Base-by-base conservation (phyloP, 306 rosid species). In the Parietaria judaica region DNA sequence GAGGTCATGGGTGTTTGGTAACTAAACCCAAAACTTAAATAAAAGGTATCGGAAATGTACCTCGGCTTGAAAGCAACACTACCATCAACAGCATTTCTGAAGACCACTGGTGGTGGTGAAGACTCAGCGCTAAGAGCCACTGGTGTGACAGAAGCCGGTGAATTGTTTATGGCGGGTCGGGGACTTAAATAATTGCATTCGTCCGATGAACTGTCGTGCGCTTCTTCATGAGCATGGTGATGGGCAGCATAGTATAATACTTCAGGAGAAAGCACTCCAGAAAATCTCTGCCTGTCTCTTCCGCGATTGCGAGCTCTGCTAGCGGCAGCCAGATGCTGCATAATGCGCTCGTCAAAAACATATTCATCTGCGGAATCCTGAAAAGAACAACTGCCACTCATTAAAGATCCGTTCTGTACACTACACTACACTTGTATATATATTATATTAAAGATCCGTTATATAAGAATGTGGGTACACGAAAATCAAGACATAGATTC, bases 331-430 rank as follows among this genome's bases (percentile, higher is more conserved):
- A 88, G 81, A 78, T 77, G 92, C 71, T 73, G 91, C 95, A 84
- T 86, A 53, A 83, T 75, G 48, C 72, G 82, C 54, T 82, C 96
- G n/a, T 87, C 88, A 66, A 78, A 62, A 78, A 79, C 87, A 57
- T 80, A 78, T 67, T 87, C 89, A 36, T 81, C 91, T 34, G 96
- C 81, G 43, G 82, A 79, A 52, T 83, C 97, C 97, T 91, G 89
- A 67, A 47, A 64, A 63, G 23, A 63, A 52, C 50, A 63, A 58
- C 36, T 36, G 48, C 66, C 37, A 31, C 47, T 54, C 70, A 23
- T 55, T 7, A 54, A 14, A 17, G 3, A 56, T 61, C 36, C 51
- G 11, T 44, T 54, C 66, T 43, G 39, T 58, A 65, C 58, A 23
- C 41, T 45, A 55, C 56, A 72, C 60, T 58, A 14, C 41, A 35